These are phyloP conservation scores for Murraya koenigii DNA, from an alignment of 345 rosid species.

Conservation along the genomic window DNA sequence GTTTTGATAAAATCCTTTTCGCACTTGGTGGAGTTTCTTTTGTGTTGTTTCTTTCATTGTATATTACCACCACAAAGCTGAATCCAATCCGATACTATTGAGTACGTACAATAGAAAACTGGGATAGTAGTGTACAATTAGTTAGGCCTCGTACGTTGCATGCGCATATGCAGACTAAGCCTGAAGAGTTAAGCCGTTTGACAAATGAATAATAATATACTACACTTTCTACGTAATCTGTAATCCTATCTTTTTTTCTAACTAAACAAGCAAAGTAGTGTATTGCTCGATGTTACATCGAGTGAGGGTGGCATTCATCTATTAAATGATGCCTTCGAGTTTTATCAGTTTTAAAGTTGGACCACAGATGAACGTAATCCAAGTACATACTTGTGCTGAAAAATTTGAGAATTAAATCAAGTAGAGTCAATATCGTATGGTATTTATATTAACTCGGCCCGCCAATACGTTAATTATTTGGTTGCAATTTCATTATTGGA, in stretches of 20 bases:
- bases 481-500: background rate
- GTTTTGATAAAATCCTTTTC: background rate
- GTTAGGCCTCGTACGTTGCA: background rate
- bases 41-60: background rate
- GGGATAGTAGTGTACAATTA: background rate
- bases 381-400: too few relatives aligned
- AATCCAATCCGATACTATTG: background rate
- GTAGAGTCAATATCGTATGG: background rate
- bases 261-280: too few relatives aligned
- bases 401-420: too few relatives aligned
- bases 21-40: slow-evolving; percentile 11
- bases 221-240: too few relatives aligned
- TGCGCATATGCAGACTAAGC: background rate
- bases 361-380: too few relatives aligned
- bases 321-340: too few relatives aligned
- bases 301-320: too few relatives aligned
- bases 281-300: too few relatives aligned
- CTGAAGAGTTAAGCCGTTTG: background rate
- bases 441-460: background rate
- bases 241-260: too few relatives aligned
- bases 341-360: too few relatives aligned
- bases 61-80: background rate
- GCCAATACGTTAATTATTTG: background rate
- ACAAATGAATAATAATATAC: too few relatives aligned
- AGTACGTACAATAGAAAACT: background rate